Evolutionary conservation across 441 rosid species (phyloP).

Genomic region (Flueggea neowawraea): DNA sequence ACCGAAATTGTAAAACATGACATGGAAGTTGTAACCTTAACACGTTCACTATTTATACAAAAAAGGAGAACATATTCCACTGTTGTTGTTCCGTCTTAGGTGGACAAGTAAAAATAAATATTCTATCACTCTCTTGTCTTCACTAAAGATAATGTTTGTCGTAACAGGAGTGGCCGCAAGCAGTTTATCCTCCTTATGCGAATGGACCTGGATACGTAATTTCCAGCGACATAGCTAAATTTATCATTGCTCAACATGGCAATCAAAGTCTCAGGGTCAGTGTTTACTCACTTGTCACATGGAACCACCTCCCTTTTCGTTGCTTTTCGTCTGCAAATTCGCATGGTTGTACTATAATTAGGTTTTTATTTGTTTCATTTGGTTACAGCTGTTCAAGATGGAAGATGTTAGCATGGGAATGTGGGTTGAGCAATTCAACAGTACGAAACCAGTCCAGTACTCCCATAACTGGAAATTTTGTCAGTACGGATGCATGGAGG

Average conservation of each 20-base stretch:
- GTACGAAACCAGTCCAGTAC: constrained; percentile 61
- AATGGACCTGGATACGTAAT: constrained; percentile 96
- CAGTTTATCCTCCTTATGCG: constrained; percentile 92
- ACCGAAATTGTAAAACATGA: too few relatives aligned
- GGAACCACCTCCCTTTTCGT: not conserved
- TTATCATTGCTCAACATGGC: constrained; percentile 52
- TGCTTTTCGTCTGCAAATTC: not conserved
- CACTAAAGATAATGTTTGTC: not conserved
- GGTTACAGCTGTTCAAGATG: constrained; percentile 91
- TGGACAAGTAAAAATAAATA: not conserved
- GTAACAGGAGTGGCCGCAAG: constrained; percentile 97
- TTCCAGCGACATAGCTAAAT: constrained; percentile 72
- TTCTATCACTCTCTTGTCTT: not conserved
- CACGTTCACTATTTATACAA: too few relatives aligned
- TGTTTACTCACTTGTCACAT: not conserved
- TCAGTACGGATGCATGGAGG: constrained; percentile 89
- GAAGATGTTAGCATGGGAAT: constrained; percentile 99
- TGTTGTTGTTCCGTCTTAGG: constrained; percentile 3
- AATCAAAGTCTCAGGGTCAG: constrained; percentile 70
- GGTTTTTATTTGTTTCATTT: not conserved
- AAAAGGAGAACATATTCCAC: not conserved
- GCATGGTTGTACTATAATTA: too few relatives aligned
- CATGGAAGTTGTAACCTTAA: too few relatives aligned
- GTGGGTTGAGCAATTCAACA: constrained; percentile 94
- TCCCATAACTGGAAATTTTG: constrained; percentile 96